Evolutionary conservation across 2,329 filamentous ascomycete genomes (phyloP).

Genomic region (Fusarium hainanense): DNA sequence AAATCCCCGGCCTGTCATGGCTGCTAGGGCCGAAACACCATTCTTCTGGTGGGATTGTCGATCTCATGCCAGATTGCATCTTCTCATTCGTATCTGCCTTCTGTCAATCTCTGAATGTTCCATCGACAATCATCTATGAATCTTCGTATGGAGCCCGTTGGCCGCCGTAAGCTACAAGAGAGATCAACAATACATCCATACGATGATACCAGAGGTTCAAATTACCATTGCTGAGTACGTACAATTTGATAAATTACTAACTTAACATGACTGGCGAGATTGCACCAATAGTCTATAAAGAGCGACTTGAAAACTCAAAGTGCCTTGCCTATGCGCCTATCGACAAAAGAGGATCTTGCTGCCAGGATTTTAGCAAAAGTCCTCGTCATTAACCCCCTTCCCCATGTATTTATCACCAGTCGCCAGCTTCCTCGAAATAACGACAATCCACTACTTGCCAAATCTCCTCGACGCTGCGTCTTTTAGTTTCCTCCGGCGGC

Average conservation of each 20-base stretch:
- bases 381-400: constrained; percentile 18
- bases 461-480: not conserved
- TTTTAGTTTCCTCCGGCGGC: constrained; percentile 15
- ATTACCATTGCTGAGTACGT: not conserved
- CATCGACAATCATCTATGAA: not conserved
- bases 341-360: constrained; percentile 4
- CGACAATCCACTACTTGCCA: not conserved
- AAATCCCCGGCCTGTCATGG: constrained; percentile 28
- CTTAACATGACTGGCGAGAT: constrained; percentile 3
- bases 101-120: not conserved
- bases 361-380: constrained; percentile 2
- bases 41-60: not conserved
- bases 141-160: not conserved
- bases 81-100: not conserved
- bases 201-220: not conserved
- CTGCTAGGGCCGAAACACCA: constrained; percentile 41
- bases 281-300: constrained; percentile 1
- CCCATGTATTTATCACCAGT: constrained; percentile 16
- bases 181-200: not conserved
- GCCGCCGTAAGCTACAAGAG: not conserved
- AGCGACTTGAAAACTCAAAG: constrained; percentile 1
- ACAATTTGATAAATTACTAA: constrained; percentile 15
- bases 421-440: constrained; percentile 11
- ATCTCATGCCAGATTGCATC: constrained; percentile 4
- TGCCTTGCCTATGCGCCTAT: constrained; percentile 4